Evolutionary conservation across 1,284 basidiomycete genomes (phyloP), one percentile per base, ranked within the genome.

Genomic region (Testicularia cyperi): DNA sequence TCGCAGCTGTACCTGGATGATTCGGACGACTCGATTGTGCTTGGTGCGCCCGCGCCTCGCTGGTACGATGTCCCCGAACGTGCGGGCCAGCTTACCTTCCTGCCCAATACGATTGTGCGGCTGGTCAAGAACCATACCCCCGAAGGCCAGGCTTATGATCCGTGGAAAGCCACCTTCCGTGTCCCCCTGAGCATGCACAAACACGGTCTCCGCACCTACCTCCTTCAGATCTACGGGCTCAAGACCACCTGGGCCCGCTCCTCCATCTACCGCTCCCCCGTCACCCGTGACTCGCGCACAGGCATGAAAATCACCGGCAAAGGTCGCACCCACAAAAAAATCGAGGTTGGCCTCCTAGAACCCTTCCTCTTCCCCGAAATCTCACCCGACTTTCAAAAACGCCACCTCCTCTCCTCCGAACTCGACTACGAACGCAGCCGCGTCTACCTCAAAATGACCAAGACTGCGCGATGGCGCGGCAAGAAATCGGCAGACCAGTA

Each of bases 121-220:
- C 81, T 96, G 43, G 85, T 94, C 33, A 85, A 88, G 28, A 96
- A 96, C 78, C 79, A 86, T 70, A 92, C 90, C 0, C 84, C 83
- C 0, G 78, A 80, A 2, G 88, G 87, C 0, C 79, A 88, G 68
- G 81, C 88, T 5, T 96, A 96, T 81, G 94, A 96, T 66, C 88
- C 91, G 2, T 92, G 86, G 80, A 87, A 91, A 77, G 92, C 92
- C 6, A 96, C 92, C 2, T 95, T 96, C 81, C 87, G 90, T 46
- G 83, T 95, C 30, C 80, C 81, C 1, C 85, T 85, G 48, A 85
- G 84, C 40, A 82, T 94, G 79, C 94, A 90, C 45, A 96, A 96
- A 80, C 89, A 87, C 56, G 90, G 92, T 78, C 80, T 96, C 24
- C 85, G 90, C 34, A 87, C 87, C 3, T 94, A 95, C 77, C 83